phyloP scores from a whole-genome alignment of 176 grass and related monocot species.

The Carex parvula region DNA sequence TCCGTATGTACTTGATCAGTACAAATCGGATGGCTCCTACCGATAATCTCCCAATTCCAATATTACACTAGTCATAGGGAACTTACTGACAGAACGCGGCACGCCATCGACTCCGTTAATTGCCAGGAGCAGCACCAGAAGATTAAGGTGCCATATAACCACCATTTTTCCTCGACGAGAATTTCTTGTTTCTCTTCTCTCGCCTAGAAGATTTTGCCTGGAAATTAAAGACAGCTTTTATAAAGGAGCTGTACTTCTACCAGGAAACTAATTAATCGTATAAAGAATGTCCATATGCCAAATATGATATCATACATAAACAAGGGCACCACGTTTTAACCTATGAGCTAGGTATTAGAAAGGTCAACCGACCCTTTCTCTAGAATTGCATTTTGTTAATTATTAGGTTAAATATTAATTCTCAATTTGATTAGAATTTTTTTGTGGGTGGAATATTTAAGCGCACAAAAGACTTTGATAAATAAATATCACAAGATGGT shows the following conservation, averaged over 20 bases:
- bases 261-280: background rate
- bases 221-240: background rate
- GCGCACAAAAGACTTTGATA: no score
- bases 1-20: no score
- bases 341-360: background rate
- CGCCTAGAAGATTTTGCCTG: background rate
- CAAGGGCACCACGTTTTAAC: background rate
- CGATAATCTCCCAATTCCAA: no score
- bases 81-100: background rate
- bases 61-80: background rate
- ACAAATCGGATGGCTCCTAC: no score
- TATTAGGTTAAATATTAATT: no score
- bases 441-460: no score
- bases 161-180: background rate
- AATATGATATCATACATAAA: background rate
- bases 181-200: background rate
- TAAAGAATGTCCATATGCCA: background rate
- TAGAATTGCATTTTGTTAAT: background rate
- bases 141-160: background rate
- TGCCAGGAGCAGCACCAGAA: background rate
- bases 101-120: background rate
- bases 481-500: no score
- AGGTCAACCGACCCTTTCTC: background rate
- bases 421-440: no score
- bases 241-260: background rate